Evolutionary conservation across 306 rosid genomes (phyloP).

Genomic region (Castanospermum australe): DNA sequence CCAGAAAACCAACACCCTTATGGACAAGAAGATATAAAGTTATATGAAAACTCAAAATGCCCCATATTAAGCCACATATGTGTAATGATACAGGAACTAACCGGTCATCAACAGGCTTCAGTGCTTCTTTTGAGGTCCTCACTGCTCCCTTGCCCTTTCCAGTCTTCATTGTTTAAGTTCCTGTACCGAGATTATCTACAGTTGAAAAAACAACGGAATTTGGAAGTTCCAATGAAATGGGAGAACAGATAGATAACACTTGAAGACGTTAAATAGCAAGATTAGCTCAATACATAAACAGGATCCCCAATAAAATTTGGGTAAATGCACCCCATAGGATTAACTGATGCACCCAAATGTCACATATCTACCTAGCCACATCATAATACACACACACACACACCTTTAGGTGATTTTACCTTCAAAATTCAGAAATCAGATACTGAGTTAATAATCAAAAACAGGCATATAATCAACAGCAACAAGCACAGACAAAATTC

Average conservation of each 20-base stretch:
- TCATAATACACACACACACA: background rate
- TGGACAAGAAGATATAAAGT: background rate
- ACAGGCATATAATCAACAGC: background rate
- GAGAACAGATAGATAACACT: background rate
- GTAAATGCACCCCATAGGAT: background rate
- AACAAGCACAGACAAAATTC: background rate
- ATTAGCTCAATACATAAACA: background rate
- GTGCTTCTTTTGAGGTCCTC: slow-evolving; percentile 50
- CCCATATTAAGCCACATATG: background rate
- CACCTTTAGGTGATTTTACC: background rate
- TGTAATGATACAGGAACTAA: slow-evolving; percentile 34
- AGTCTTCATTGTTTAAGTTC: slow-evolving; percentile 49
- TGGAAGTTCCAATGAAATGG: background rate
- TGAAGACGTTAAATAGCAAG: background rate
- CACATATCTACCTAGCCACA: background rate
- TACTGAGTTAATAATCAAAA: background rate
- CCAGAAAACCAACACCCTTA: slow-evolving; percentile 16
- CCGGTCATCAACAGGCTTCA: slow-evolving; percentile 93
- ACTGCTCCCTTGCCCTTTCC: slow-evolving; percentile 66
- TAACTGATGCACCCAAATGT: background rate
- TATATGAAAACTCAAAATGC: background rate
- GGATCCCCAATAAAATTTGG: background rate
- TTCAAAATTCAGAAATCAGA: slow-evolving; percentile 3
- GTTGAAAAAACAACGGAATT: background rate
- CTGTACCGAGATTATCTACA: background rate